Conservation (phyloP, 2,329 filamentous ascomycete species). For the Clonostachys chloroleuca region DNA sequence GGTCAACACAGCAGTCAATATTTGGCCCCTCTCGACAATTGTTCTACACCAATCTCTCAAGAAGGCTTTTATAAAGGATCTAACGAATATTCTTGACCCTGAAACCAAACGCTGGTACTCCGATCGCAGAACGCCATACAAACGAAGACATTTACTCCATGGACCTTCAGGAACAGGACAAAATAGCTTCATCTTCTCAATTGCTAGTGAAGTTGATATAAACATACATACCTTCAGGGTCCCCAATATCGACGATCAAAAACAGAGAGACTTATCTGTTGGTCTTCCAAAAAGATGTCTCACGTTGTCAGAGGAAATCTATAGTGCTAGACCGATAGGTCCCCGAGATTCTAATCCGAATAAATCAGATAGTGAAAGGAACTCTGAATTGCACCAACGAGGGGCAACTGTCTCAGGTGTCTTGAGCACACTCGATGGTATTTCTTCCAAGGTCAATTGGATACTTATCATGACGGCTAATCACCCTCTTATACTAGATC, state of each 20-base stretch:
- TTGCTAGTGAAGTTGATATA: conserved; percentile 62
- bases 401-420: conserved; percentile 74
- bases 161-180: conserved; percentile 74
- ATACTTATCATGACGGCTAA: conserved; percentile 84
- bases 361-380: conserved; percentile 9
- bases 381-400: conserved; percentile 13
- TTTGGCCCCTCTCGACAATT: too few relatives aligned
- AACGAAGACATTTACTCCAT: conserved; percentile 73
- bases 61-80: too few relatives aligned
- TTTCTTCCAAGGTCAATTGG: conserved; percentile 73
- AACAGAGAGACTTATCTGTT: conserved; percentile 54
- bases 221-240: conserved; percentile 59
- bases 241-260: conserved; percentile 56
- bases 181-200: conserved; percentile 60
- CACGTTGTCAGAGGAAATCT: conserved; percentile 65
- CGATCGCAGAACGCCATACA: conserved; percentile 49
- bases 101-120: too few relatives aligned
- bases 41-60: too few relatives aligned
- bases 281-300: conserved; percentile 59
- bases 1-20: too few relatives aligned
- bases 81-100: too few relatives aligned
- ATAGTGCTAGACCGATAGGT: conserved; percentile 37
- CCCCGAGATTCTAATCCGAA: conserved; percentile 11
- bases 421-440: conserved; percentile 80
- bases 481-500: conserved; percentile 66